phyloP scores from a whole-genome alignment of 208 protist genomes.

The Blechomonas ayalai region DNA sequence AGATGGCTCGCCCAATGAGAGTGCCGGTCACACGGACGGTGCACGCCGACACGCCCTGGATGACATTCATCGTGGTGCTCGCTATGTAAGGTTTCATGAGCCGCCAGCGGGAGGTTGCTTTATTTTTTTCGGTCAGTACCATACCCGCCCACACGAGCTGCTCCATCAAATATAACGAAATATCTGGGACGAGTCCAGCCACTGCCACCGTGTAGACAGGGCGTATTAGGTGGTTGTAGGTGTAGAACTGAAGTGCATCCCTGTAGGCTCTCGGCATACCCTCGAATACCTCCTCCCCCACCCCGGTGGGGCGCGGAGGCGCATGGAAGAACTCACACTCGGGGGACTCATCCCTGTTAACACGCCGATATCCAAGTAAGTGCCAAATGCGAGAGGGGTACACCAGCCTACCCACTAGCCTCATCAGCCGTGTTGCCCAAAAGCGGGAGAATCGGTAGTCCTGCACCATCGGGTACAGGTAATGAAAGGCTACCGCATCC shows the following conservation, averaged over 20 bases:
- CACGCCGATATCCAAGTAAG: too few relatives aligned
- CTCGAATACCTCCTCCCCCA: slow-evolving; percentile 2
- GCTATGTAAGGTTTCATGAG: slow-evolving; percentile 41
- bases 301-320: not conserved
- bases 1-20: slow-evolving; percentile 12
- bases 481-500: slow-evolving; percentile 46
- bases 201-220: slow-evolving; percentile 31
- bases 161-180: slow-evolving; percentile 27
- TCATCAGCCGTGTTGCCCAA: slow-evolving; percentile 36
- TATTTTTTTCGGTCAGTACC: slow-evolving; percentile 19
- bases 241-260: slow-evolving; percentile 40
- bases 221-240: slow-evolving; percentile 22
- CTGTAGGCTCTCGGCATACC: slow-evolving; percentile 23
- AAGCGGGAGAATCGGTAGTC: slow-evolving; percentile 49
- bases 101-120: slow-evolving; percentile 42
- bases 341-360: not conserved
- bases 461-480: slow-evolving; percentile 37
- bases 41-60: slow-evolving; percentile 20
- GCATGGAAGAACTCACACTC: not conserved
- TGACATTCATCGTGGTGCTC: slow-evolving; percentile 5
- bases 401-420: slow-evolving; percentile 11
- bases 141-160: slow-evolving; percentile 23
- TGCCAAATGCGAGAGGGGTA: slow-evolving; percentile 10
- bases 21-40: slow-evolving; percentile 24
- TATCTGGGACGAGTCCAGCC: slow-evolving; percentile 31